Evolutionary conservation across 495 filamentous ascomycete species (phyloP), one percentile per base, ranked within the genome.

Genomic region (Ascobolus immersus): DNA sequence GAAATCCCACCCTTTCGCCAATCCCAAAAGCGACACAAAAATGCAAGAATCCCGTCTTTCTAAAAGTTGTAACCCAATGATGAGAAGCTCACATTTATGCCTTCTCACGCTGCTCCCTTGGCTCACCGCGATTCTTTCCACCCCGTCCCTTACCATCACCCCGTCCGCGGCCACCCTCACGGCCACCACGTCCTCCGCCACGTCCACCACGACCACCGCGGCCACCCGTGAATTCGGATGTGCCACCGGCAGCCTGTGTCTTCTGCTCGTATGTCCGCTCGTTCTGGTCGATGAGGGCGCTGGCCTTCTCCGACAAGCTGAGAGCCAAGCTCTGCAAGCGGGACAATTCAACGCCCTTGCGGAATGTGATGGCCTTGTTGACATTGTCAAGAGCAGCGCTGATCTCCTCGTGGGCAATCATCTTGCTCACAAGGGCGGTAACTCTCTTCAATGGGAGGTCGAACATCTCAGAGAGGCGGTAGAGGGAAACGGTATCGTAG

Each of bases 321-420:
- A 99, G 67, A 36, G 90, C 80, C 51, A 94, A 60, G 57, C 77
- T 90, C 59, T 99, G 86, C 33, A 99, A 69, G 41, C 86, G 68
- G 39, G 79, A 91, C 31, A 99, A 65, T 61, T 99, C 89, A 35
- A 99, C 86, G 31, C 86, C 86, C 71, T 94, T 94, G 55, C 89
- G 71, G 77, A 99, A 99, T 57, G 94, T 79, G 54, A 99, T 82
- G 23, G 80, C 84, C 38, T 75, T 70, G 53, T 84, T 92, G 56
- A 99, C 89, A 56, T 94, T 86, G 62, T 99, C 86, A 24, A 99
- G 66, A 21, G 86, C 89, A 34, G 86, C 86, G 18, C 75, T 77
- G 25, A 99, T 69, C 47, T 99, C 86, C 52, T 99, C 86, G 58
- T 99, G 86, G 38, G 80, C 90, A 54, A 94, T 94, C 86, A 99